A percentile compares a stretch with the other conserved stretches of the same genome.
Conservation (phyloP, 2,329 filamentous ascomycete species). For the Sporothrix pallida region DNA sequence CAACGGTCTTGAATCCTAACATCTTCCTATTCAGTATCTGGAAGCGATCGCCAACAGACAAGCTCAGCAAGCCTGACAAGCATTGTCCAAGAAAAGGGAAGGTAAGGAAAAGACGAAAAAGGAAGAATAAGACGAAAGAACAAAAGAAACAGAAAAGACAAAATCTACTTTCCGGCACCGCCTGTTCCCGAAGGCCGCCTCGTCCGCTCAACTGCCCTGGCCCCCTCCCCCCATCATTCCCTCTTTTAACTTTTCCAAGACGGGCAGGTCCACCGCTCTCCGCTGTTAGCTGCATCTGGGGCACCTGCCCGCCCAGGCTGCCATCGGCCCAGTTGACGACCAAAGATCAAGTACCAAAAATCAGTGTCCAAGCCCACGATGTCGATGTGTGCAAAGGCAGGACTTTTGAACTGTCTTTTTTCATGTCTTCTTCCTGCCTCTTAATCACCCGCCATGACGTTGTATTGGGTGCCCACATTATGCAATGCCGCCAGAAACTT, state of each 20-base stretch:
- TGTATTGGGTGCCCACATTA: constrained; percentile 4
- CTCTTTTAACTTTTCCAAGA: constrained; percentile 8
- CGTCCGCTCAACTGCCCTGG: too few relatives aligned
- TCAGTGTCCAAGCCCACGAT: too few relatives aligned
- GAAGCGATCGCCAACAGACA: not conserved
- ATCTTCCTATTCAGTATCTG: not conserved
- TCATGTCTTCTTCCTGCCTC: not conserved
- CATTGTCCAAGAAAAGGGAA: too few relatives aligned
- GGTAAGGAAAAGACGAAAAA: not conserved
- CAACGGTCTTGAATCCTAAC: not conserved
- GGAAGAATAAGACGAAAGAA: not conserved
- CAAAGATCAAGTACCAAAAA: too few relatives aligned
- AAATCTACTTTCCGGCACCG: not conserved
- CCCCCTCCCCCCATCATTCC: not conserved
- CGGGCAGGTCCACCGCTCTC: constrained; percentile 18
- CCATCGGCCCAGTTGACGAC: constrained; percentile 2
- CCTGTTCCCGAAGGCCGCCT: not conserved
- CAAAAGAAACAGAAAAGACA: not conserved
- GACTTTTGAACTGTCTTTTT: not conserved
- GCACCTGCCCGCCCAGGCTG: not conserved
- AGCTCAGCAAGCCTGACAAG: too few relatives aligned
- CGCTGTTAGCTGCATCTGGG: constrained; percentile 16
- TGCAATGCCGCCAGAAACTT: not conserved
- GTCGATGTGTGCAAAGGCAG: constrained; percentile 3
- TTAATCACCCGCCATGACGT: not conserved